Evolutionary conservation across 2,329 filamentous ascomycete species (phyloP).

Genomic region (Nigrograna mackinnonii): DNA sequence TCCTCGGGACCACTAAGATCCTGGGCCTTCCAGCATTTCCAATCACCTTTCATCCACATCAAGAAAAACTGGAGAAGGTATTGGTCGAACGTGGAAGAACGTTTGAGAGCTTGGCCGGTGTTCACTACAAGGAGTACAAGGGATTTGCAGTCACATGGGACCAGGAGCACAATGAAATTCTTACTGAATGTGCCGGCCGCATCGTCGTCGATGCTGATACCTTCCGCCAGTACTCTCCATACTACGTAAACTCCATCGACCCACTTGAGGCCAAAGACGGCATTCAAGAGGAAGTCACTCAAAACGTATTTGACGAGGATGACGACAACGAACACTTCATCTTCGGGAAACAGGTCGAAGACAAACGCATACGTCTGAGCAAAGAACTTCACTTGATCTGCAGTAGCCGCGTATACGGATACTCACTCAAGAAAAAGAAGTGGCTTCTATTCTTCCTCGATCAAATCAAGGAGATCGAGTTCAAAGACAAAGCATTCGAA

Average conservation of each 20-base stretch:
- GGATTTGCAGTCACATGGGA: slow-evolving; percentile 54
- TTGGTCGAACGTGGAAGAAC: slow-evolving; percentile 80
- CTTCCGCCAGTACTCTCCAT: slow-evolving; percentile 51
- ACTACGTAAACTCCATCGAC: slow-evolving; percentile 22
- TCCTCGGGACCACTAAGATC: slow-evolving; percentile 80
- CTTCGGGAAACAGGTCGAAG: slow-evolving; percentile 32
- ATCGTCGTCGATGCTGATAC: slow-evolving; percentile 78
- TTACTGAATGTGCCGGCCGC: slow-evolving; percentile 72
- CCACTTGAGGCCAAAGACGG: slow-evolving; percentile 22
- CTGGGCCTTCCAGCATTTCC: slow-evolving; percentile 76
- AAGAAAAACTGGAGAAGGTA: slow-evolving; percentile 63
- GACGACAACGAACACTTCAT: slow-evolving; percentile 13
- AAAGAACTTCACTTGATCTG: slow-evolving; percentile 82
- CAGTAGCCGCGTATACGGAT: slow-evolving; percentile 80
- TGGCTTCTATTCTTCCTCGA: slow-evolving; percentile 88
- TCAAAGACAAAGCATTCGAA: slow-evolving; percentile 80
- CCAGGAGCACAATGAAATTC: slow-evolving; percentile 19
- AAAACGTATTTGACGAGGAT: slow-evolving; percentile 29
- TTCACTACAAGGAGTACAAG: slow-evolving; percentile 77
- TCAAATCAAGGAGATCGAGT: slow-evolving; percentile 75
- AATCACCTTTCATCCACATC: slow-evolving; percentile 75
- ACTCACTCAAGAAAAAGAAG: slow-evolving; percentile 82
- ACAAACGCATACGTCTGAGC: slow-evolving; percentile 60
- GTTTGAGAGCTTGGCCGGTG: slow-evolving; percentile 75
- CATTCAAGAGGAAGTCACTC: slow-evolving; percentile 38